phyloP scores from a whole-genome alignment of 371 early-diverging fungal species.

The Mortierella sp. region DNA sequence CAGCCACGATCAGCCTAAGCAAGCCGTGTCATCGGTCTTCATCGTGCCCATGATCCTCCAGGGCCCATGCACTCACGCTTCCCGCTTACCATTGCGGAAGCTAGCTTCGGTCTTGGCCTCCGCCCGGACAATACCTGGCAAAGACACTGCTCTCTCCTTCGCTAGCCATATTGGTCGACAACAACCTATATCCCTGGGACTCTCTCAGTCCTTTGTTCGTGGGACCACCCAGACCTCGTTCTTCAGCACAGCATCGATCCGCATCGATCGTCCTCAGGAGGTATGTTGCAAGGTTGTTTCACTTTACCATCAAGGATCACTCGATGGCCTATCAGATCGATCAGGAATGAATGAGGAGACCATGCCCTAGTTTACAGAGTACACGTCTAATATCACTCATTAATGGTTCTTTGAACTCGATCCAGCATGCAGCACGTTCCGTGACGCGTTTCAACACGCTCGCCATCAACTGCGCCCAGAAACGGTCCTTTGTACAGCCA shows the following conservation, averaged over 20 bases:
- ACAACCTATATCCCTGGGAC: not conserved
- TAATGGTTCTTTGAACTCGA: not conserved
- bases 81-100: conserved; percentile 23
- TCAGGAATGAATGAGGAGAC: too few relatives aligned
- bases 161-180: not conserved
- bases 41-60: conserved; percentile 17
- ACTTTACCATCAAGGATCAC: too few relatives aligned
- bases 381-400: not conserved
- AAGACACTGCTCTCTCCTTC: not conserved
- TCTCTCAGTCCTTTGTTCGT: not conserved
- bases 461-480: conserved; percentile 12
- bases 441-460: conserved; percentile 2
- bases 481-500: conserved; percentile 21
- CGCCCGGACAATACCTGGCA: not conserved
- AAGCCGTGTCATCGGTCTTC: not conserved
- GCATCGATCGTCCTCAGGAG: conserved; percentile 8
- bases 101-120: conserved; percentile 8
- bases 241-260: conserved; percentile 5
- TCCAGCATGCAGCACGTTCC: not conserved
- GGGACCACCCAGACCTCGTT: not conserved
- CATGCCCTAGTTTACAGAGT: not conserved
- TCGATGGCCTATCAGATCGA: too few relatives aligned
- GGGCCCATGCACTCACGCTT: conserved; percentile 15
- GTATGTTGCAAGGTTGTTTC: not conserved
- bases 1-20: not conserved